phyloP scores from a whole-genome alignment of 192 early-diverging fungal species.

The Podila epicladia region DNA sequence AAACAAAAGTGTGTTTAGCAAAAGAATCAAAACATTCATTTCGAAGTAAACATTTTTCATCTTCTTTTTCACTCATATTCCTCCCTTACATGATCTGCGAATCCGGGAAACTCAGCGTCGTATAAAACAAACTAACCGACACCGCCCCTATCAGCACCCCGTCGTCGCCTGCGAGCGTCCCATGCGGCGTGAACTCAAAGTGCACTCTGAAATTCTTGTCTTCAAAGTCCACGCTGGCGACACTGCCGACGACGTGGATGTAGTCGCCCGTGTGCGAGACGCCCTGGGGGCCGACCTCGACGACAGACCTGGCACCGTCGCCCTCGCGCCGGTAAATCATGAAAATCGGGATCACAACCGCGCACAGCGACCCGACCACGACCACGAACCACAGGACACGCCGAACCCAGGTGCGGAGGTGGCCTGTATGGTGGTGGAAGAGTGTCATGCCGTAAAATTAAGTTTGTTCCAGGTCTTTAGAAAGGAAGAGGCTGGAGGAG shows the following conservation, averaged over 20 bases:
- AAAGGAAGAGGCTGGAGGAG: neutral
- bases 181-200: slow-evolving; percentile 56
- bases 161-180: slow-evolving; percentile 49
- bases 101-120: slow-evolving; percentile 39
- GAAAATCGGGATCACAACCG: slow-evolving; percentile 42
- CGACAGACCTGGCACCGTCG: slow-evolving; percentile 23
- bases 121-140: slow-evolving; percentile 36
- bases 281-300: slow-evolving; percentile 33
- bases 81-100: slow-evolving; percentile 40
- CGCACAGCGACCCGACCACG: slow-evolving; percentile 34
- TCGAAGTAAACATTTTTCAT: too few relatives aligned
- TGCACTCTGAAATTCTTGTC: slow-evolving; percentile 57
- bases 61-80: too few relatives aligned
- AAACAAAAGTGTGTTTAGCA: neutral
- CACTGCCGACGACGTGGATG: slow-evolving; percentile 47
- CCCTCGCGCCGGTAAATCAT: slow-evolving; percentile 37
- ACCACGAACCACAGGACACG: slow-evolving; percentile 24
- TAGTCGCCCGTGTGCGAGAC: slow-evolving; percentile 45
- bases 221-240: slow-evolving; percentile 56
- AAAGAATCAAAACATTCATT: too few relatives aligned
- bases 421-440: slow-evolving; percentile 21
- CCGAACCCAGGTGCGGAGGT: slow-evolving; percentile 28
- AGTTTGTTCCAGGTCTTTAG: neutral
- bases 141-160: slow-evolving; percentile 36
- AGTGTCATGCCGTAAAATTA: slow-evolving; percentile 1